These are phyloP conservation scores for Excoecaria cochinchinensis DNA, from an alignment of 345 rosid species.

Conservation along the genomic window DNA sequence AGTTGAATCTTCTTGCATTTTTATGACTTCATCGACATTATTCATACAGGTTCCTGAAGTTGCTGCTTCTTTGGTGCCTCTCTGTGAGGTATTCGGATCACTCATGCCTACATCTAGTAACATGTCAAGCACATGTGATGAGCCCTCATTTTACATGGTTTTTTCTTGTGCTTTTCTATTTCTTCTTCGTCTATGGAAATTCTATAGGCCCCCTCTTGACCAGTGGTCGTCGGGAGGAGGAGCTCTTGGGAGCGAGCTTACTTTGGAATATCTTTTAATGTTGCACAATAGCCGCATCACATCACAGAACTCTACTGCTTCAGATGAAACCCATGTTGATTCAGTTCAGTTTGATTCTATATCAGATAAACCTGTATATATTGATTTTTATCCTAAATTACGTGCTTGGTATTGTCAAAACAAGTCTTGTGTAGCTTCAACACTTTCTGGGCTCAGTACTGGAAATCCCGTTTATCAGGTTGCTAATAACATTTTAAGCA, in stretches of 20 bases:
- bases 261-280: conserved; percentile 56
- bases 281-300: conserved; percentile 46
- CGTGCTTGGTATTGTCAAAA: conserved; percentile 73
- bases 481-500: conserved; percentile 51
- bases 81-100: conserved; percentile 69
- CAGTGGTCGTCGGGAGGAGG: conserved; percentile 36
- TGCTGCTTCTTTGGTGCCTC: conserved; percentile 65
- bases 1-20: conserved; percentile 14
- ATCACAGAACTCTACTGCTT: conserved; percentile 26
- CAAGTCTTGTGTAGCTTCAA: conserved; percentile 57
- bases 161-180: conserved; percentile 68
- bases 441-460: conserved; percentile 45
- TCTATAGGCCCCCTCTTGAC: conserved; percentile 57
- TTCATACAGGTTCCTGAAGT: conserved; percentile 61
- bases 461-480: conserved; percentile 60
- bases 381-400: conserved; percentile 56
- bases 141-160: conserved; percentile 51
- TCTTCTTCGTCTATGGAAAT: conserved; percentile 75
- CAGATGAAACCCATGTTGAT: conserved; percentile 26
- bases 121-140: conserved; percentile 30
- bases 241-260: conserved; percentile 43
- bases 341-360: conserved; percentile 21
- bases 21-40: conserved; percentile 16
- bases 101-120: conserved; percentile 41
- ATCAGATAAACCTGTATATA: conserved; percentile 39